Conservation (phyloP, 2,329 filamentous ascomycete genomes). For the Zymoseptoria brevis region DNA sequence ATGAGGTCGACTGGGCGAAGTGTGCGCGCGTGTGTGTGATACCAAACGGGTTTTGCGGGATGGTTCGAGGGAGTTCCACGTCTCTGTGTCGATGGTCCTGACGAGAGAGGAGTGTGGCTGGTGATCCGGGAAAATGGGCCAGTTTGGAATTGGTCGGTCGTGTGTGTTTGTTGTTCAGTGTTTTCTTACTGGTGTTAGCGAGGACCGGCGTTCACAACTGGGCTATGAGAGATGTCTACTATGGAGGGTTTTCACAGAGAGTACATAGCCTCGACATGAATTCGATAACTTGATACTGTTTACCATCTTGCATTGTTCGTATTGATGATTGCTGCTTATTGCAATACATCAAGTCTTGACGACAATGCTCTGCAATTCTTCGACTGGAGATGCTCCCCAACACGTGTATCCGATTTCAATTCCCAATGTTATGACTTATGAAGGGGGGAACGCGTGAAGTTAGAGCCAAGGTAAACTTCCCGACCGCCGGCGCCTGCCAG, state of each 20-base stretch:
- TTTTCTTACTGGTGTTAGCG: slow-evolving; percentile 2
- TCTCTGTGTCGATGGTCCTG: not conserved
- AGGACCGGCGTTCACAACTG: slow-evolving; percentile 7
- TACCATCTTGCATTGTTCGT: no score
- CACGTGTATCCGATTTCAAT: not conserved
- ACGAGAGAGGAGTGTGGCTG: not conserved
- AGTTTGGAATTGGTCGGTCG: slow-evolving; percentile 4
- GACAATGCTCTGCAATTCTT: not conserved
- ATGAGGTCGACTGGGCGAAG: slow-evolving; percentile 3
- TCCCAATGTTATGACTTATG: not conserved
- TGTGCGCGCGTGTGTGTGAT: slow-evolving; percentile 7
- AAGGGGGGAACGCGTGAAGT: no score
- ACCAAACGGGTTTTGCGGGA: slow-evolving; percentile 8
- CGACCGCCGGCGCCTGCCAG: not conserved
- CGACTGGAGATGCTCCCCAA: no score
- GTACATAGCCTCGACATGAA: slow-evolving; percentile 11
- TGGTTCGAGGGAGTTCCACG: not conserved
- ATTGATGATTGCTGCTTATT: no score
- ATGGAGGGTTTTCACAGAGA: slow-evolving; percentile 3
- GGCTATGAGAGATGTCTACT: slow-evolving; percentile 8
- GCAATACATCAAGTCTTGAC: not conserved
- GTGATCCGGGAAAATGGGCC: not conserved
- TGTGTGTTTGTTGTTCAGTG: not conserved
- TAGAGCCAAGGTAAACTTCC: not conserved
- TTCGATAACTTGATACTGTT: not conserved